phyloP scores from a whole-genome alignment of 768 basidiomycete species.

The Calocybe gangraenosa region DNA sequence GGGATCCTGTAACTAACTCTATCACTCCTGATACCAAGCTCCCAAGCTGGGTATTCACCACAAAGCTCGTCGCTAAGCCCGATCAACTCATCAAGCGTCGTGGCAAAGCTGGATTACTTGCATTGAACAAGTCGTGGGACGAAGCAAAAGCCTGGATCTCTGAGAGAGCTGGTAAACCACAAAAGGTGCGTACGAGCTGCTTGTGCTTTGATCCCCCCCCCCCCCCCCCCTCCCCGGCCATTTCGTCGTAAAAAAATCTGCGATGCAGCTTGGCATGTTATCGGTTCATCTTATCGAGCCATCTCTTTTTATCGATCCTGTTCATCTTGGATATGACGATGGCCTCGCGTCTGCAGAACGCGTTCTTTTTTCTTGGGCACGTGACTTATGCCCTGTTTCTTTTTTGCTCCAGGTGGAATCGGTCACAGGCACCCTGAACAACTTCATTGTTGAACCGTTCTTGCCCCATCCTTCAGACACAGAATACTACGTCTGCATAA shows the following conservation, averaged over 20 bases:
- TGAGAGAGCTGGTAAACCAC: conserved; percentile 86
- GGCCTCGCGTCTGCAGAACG: conserved; percentile 16
- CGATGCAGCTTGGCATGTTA: conserved; percentile 4
- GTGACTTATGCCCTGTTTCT: conserved; percentile 14
- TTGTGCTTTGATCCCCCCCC: conserved; percentile 5
- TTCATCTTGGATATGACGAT: conserved; percentile 8
- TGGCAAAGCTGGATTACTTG: conserved; percentile 94
- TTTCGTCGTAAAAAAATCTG: conserved; percentile 1
- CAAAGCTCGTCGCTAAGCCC: conserved; percentile 92
- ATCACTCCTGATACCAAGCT: conserved; percentile 52
- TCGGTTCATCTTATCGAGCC: conserved; percentile 15
- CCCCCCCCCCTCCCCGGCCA: conserved; percentile 5
- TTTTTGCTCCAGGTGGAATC: conserved; percentile 70
- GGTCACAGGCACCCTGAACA: conserved; percentile 91
- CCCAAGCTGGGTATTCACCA: conserved; percentile 78
- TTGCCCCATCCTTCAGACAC: conserved; percentile 89
- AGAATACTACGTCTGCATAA: conserved; percentile 98
- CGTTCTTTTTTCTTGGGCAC: conserved; percentile 23
- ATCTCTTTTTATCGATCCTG: conserved; percentile 13
- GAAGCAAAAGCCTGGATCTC: conserved; percentile 86
- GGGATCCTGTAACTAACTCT: conserved; percentile 66
- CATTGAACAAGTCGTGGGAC: conserved; percentile 90
- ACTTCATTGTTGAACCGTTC: conserved; percentile 99
- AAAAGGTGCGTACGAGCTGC: conserved; percentile 56
- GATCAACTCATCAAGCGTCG: conserved; percentile 99